A percentile compares a stretch with the other conserved stretches of the same genome.
Conservation (phyloP, 345 rosid species). For the Euphorbia lathyris region DNA sequence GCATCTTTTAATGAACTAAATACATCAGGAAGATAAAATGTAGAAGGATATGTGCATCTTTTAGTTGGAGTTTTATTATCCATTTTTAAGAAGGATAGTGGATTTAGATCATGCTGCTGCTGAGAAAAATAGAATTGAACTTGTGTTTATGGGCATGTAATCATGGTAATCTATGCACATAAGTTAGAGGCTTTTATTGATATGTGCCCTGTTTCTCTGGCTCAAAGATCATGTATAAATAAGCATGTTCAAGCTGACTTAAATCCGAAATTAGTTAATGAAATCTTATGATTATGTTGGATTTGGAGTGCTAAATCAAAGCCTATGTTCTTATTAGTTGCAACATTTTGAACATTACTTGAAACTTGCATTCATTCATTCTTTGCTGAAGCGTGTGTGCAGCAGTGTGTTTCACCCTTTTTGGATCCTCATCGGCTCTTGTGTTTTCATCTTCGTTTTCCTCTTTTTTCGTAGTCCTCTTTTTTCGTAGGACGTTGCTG, state of each 20-base stretch:
- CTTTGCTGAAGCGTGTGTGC: too few species aligned
- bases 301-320: too few species aligned
- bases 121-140: slow-evolving; percentile 4
- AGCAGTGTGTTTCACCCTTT: too few species aligned
- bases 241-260: not conserved
- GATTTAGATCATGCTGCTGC: slow-evolving; percentile 1
- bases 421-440: not conserved
- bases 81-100: slow-evolving; percentile 7
- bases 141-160: not conserved
- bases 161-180: not conserved
- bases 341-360: too few species aligned
- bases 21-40: too few species aligned
- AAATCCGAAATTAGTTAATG: too few species aligned
- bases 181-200: not conserved
- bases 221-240: not conserved
- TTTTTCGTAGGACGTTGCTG: slow-evolving; percentile 49
- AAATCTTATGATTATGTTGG: not conserved
- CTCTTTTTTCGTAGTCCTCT: not conserved
- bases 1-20: too few species aligned
- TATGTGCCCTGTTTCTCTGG: not conserved
- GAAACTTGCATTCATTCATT: too few species aligned
- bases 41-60: too few species aligned
- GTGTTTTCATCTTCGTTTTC: not conserved
- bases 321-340: too few species aligned
- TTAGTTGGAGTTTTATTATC: not conserved